A percentile compares a stretch with the other conserved stretches of the same genome.
Conservation (phyloP, 805 yeast genomes). For the Ogataea methanolica region DNA sequence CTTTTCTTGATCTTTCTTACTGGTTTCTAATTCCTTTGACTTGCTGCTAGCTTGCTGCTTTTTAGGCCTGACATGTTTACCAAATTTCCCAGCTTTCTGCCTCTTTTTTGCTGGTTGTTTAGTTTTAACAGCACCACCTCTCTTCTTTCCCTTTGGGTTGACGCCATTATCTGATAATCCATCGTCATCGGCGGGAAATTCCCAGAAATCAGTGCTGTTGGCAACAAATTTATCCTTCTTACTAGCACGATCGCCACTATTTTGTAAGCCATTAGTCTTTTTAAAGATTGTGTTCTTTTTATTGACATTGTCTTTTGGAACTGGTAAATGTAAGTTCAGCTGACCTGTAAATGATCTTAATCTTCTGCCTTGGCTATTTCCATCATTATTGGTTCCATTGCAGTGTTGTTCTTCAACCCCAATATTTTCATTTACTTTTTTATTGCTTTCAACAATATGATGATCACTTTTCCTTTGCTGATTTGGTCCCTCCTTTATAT, state of each 20-base stretch:
- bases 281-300: too few species aligned
- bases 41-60: not conserved
- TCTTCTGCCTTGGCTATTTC: too few species aligned
- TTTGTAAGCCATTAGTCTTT: too few species aligned
- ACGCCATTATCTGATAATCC: not conserved
- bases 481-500: not conserved
- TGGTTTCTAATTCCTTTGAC: not conserved
- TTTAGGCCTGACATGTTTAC: not conserved
- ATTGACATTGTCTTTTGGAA: too few species aligned
- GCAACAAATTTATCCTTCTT: not conserved
- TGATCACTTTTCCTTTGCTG: too few species aligned
- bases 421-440: too few species aligned
- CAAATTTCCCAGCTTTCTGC: not conserved
- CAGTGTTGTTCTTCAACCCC: too few species aligned
- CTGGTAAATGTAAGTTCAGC: too few species aligned
- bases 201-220: slow-evolving; percentile 5
- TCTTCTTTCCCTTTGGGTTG: not conserved
- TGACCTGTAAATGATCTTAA: too few species aligned
- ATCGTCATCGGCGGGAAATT: slow-evolving; percentile 1
- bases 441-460: too few species aligned
- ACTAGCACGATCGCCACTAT: not conserved
- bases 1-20: not conserved
- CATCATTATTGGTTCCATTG: too few species aligned
- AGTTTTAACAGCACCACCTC: not conserved
- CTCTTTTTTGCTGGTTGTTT: not conserved